Base-by-base conservation (phyloP, 169 alveolate genomes). In the Babesia microti region DNA sequence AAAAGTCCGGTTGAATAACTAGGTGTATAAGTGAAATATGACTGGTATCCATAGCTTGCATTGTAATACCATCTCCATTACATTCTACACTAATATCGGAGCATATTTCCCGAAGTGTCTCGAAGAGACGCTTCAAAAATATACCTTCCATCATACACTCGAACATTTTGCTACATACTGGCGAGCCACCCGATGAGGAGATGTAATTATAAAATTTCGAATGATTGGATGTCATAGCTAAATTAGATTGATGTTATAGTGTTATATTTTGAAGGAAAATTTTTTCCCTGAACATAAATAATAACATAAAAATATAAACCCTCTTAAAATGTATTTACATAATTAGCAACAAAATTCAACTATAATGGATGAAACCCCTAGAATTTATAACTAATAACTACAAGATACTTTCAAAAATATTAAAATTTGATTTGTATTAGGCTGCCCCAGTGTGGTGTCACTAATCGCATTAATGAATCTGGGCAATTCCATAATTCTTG, bases 11-110 rank as follows among this genome's bases (percentile, higher is more conserved):
- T 42, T 72, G 59, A 34, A 86, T 72, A 44, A 71, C 57, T 32
- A 86, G 67, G 36, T 85, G 84, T 23, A 86, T 88, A 36, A 86
- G 51, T 21, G 93, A 81, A 23, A 86, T 86, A 66, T 86, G 93
- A 9, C 89, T 81, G 47, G 85, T 80, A 32, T 86, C 93, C 93
- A 86, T 86, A 4, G 93, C 89, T 61, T 86, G 93, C 73, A 86
- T 79, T 23, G 85, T 74, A 24, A 86, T 51, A 17, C 93, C 93
- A 17, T 83, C 85, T 28, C 79, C 83, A 24, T 81, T 67, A 46
- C 91, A 85, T 51, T 86, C 93, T 26, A 86, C 71, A 56, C 85
- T 86, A 24, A 86, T 85, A 56, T 86, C 93, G 46, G 74, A 79
- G 58, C 89, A 85, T 37, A 86, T 79, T 42, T 83, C 89, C 42